Evolutionary conservation across 139 green algal species (phyloP).

Genomic region (Chlorella sp.): DNA sequence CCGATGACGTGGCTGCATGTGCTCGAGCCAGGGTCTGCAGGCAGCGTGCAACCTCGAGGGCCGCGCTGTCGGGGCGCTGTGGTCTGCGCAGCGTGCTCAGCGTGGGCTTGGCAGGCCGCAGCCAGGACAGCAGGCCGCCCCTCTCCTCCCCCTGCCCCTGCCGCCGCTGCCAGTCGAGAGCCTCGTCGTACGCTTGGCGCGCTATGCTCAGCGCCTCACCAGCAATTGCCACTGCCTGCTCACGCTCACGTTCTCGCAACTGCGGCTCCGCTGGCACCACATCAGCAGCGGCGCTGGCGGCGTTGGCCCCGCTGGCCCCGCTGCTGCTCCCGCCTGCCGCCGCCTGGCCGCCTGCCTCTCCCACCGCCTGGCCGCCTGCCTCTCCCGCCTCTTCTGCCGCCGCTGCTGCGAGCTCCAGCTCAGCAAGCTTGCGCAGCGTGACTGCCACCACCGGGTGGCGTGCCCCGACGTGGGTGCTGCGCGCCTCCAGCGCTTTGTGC

Average conservation of each 20-base stretch:
- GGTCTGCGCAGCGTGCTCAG: slow-evolving; percentile 21
- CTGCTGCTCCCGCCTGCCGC: neutral
- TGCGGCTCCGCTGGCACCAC: neutral
- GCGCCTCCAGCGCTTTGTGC: slow-evolving; percentile 22
- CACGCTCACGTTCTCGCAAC: neutral
- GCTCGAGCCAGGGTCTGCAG: slow-evolving; percentile 9
- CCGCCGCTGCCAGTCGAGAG: slow-evolving; percentile 14
- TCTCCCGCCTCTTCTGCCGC: slow-evolving; percentile 15
- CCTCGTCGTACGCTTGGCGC: slow-evolving; percentile 27
- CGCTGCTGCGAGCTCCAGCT: slow-evolving; percentile 36
- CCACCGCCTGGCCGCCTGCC: neutral
- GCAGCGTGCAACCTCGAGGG: slow-evolving; percentile 31
- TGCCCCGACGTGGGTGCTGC: slow-evolving; percentile 10
- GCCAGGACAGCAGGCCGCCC: slow-evolving; percentile 30
- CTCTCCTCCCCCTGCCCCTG: neutral
- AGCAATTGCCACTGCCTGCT: slow-evolving; percentile 49
- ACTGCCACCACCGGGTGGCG: slow-evolving; percentile 31
- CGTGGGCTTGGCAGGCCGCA: slow-evolving; percentile 13
- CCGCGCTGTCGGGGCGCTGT: slow-evolving; percentile 28
- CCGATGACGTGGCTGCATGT: neutral
- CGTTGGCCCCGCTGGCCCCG: slow-evolving; percentile 11
- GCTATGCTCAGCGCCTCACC: slow-evolving; percentile 43
- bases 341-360: neutral
- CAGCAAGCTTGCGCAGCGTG: slow-evolving; percentile 43
- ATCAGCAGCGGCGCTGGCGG: neutral